Base-by-base conservation (phyloP, 192 early-diverging fungal genomes). In the Diversispora eburnea region DNA sequence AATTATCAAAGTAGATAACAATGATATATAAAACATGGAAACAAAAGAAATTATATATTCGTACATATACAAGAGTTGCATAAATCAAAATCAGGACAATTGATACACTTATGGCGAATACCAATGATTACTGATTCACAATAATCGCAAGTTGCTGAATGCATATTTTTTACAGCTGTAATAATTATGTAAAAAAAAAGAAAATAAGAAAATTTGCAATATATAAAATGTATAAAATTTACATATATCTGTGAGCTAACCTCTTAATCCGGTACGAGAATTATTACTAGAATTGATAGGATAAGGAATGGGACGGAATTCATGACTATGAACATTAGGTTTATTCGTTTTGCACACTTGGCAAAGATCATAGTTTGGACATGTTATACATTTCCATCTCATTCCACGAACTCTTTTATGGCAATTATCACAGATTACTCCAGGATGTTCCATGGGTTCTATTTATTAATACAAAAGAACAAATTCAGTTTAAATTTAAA, bases 21-120 rank as follows among this genome's bases (percentile, higher is more conserved):
- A 17, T 54, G 12, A 54, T 2, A 13, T 0, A 54, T 54, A 10
- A 54, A 17, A 17, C 51, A 3, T 4, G 4, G 1, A 54, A 58
- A 45, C 6, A 58, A 13, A 19, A 57, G 58, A 9, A 58, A 46
- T 20, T 3, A 15, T 13, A 52, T 19, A 43, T 63, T 64, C 72
- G 4, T 64, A 73, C 72, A 67, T 52, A 83, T 83, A 74, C 90
- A 91, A 17, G 74, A 69, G 49, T 87, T 76, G 69, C 90, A 91
- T 12, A 87, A 61, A 47, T 85, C 86, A 68, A 84, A 87, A 72
- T 86, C 85, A 57, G 78, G 81, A 57, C 77, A 82, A 41, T 74
- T 72, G n/a, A 84, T 83, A 74, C 90, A 91, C 69, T 81, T 84
- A 80, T 90, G 87, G 5, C 88, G 79, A 19, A 81, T 79, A 5